Conservation (phyloP, 768 basidiomycete genomes). For the Auriscalpium vulgare region DNA sequence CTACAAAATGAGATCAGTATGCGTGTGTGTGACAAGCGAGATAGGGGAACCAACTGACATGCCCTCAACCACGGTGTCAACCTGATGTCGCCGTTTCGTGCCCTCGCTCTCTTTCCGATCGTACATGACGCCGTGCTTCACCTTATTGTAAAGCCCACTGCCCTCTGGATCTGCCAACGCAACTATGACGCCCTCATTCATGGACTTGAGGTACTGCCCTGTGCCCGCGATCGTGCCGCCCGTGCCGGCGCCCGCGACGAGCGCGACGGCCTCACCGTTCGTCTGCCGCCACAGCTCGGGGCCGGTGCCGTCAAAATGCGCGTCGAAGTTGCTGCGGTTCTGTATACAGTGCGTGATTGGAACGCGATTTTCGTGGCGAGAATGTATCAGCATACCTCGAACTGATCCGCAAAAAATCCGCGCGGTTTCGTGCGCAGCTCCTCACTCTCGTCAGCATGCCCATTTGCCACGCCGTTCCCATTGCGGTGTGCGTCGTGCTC, state of each 20-base stretch:
- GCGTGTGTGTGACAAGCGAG: background rate
- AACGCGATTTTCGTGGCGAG: background rate
- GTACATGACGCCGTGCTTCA: slow-evolving; percentile 93
- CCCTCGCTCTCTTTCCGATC: slow-evolving; percentile 91
- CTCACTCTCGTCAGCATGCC: slow-evolving; percentile 27
- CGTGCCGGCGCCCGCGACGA: slow-evolving; percentile 92
- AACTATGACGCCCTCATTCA: slow-evolving; percentile 56
- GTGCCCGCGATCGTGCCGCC: slow-evolving; percentile 91
- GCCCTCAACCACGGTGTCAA: slow-evolving; percentile 93
- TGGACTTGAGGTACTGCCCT: slow-evolving; percentile 72
- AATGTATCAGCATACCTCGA: slow-evolving; percentile 45
- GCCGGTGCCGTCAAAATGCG: slow-evolving; percentile 85
- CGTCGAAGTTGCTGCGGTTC: slow-evolving; percentile 86
- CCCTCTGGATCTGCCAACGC: slow-evolving; percentile 89
- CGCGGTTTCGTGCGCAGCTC: slow-evolving; percentile 47
- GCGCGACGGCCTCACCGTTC: slow-evolving; percentile 71
- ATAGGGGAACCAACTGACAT: slow-evolving; percentile 41
- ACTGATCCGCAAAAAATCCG: slow-evolving; percentile 95
- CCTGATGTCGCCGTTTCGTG: slow-evolving; percentile 85
- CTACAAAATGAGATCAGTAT: slow-evolving; percentile 29
- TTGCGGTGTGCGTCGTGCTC: slow-evolving; percentile 24
- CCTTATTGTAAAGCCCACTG: slow-evolving; percentile 91
- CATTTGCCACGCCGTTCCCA: slow-evolving; percentile 22
- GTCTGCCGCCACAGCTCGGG: slow-evolving; percentile 96
- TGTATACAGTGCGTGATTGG: slow-evolving; percentile 21